Evolutionary conservation across 768 basidiomycete genomes (phyloP).

Genomic region (Cyathus striatus): DNA sequence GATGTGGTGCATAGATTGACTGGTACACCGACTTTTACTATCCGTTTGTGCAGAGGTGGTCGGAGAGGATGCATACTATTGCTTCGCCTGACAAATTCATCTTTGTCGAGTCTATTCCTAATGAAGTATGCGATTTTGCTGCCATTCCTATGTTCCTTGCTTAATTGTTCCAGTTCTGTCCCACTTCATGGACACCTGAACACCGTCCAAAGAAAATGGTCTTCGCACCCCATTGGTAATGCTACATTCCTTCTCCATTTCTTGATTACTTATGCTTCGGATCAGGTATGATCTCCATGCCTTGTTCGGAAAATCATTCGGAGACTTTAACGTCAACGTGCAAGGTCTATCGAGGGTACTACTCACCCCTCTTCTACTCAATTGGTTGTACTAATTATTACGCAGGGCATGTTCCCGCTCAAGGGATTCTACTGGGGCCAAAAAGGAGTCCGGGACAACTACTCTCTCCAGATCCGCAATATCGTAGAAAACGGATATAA

Average conservation of each 20-base stretch:
- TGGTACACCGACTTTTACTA: conserved; percentile 88
- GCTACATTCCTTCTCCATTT: conserved; percentile 1
- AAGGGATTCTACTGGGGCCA: conserved; percentile 89
- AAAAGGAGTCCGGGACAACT: conserved; percentile 76
- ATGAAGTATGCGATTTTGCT: conserved; percentile 60
- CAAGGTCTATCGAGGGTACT: conserved; percentile 84
- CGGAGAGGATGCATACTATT: conserved; percentile 45
- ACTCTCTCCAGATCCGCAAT: conserved; percentile 72
- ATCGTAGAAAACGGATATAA: conserved; percentile 67
- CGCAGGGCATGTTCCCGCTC: conserved; percentile 79
- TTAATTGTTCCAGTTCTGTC: conserved; percentile 58
- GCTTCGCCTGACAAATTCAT: conserved; percentile 51
- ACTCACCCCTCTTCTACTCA: conserved; percentile 1
- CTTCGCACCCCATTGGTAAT: conserved; percentile 36
- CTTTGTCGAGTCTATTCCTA: conserved; percentile 87
- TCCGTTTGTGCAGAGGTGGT: conserved; percentile 71
- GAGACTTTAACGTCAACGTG: conserved; percentile 86
- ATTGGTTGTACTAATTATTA: not conserved
- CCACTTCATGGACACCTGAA: conserved; percentile 68
- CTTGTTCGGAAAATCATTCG: conserved; percentile 80
- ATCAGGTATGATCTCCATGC: conserved; percentile 88
- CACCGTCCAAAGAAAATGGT: conserved; percentile 28
- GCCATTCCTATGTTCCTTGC: not conserved
- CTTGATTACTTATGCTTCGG: not conserved
- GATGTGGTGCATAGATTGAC: conserved; percentile 48